Conservation (phyloP, 2,329 filamentous ascomycete genomes). For the Truncatella angustata region DNA sequence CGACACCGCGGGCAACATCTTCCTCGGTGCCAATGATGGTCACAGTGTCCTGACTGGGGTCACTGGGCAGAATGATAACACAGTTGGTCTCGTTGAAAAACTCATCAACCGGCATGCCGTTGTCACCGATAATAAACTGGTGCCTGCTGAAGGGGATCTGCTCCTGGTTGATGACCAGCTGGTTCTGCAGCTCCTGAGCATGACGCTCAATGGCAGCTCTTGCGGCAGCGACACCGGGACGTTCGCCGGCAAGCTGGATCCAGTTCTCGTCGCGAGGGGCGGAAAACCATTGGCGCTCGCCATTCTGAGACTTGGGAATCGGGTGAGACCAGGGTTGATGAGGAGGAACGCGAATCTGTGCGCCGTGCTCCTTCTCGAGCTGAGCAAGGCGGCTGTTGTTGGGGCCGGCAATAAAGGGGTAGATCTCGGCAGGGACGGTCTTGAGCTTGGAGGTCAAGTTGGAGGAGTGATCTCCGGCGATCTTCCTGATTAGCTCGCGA, state of each 20-base stretch:
- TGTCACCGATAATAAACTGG: constrained; percentile 90
- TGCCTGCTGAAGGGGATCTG: constrained; percentile 84
- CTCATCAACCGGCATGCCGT: constrained; percentile 75
- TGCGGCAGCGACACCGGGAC: constrained; percentile 74
- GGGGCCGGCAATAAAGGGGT: constrained; percentile 87
- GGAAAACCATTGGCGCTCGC: constrained; percentile 66
- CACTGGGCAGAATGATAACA: constrained; percentile 75
- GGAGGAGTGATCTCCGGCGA: constrained; percentile 81
- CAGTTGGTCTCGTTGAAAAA: constrained; percentile 92
- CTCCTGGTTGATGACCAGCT: constrained; percentile 75
- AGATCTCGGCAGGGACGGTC: constrained; percentile 86
- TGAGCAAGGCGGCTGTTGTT: constrained; percentile 66
- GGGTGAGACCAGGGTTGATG: constrained; percentile 75
- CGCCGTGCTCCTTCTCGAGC: constrained; percentile 70
- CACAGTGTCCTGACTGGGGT: constrained; percentile 77
- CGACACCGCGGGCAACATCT: constrained; percentile 70
- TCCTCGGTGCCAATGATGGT: constrained; percentile 80
- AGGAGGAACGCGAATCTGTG: constrained; percentile 79
- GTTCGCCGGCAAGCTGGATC: constrained; percentile 85
- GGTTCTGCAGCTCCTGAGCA: constrained; percentile 71
- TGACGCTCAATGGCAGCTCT: constrained; percentile 78
- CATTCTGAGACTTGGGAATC: constrained; percentile 60
- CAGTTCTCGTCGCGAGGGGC: constrained; percentile 70
- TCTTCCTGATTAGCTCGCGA: constrained; percentile 78
- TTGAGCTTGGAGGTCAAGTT: constrained; percentile 80